phyloP scores from a whole-genome alignment of 176 grass and related monocot species.

The Aegilops longissima region DNA sequence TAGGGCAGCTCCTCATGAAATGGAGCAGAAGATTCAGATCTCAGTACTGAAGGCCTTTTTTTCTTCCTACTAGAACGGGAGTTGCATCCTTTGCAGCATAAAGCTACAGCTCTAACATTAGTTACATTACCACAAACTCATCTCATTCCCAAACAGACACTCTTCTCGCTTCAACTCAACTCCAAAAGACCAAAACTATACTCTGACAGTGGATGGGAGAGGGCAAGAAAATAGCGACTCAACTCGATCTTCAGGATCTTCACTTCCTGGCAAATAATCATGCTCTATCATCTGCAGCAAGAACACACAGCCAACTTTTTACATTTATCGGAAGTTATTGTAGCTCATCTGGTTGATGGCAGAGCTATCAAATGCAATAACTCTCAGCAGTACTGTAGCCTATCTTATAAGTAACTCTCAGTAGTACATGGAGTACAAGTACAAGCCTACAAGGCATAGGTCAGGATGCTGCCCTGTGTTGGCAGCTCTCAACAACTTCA shows the following conservation, averaged over 20 bases:
- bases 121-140: too few species aligned
- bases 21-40: conserved; percentile 75
- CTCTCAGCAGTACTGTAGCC: too few species aligned
- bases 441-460: background rate
- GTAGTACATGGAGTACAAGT: too few species aligned
- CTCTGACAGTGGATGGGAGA: background rate
- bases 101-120: too few species aligned
- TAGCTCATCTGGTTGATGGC: too few species aligned
- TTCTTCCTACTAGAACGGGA: background rate
- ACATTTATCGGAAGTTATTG: too few species aligned
- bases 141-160: too few species aligned
- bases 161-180: too few species aligned
- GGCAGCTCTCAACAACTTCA: background rate
- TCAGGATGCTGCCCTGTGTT: background rate
- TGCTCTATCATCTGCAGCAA: too few species aligned
- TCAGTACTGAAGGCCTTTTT: background rate
- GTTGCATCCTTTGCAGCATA: background rate
- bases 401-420: too few species aligned
- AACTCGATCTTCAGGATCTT: background rate
- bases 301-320: too few species aligned
- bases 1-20: conserved; percentile 68
- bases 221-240: background rate
- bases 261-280: background rate
- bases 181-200: background rate
- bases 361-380: too few species aligned